These are phyloP conservation scores for Phytopythium montanum DNA, from an alignment of 352 stramenopile genomes.

Conservation along the genomic window DNA sequence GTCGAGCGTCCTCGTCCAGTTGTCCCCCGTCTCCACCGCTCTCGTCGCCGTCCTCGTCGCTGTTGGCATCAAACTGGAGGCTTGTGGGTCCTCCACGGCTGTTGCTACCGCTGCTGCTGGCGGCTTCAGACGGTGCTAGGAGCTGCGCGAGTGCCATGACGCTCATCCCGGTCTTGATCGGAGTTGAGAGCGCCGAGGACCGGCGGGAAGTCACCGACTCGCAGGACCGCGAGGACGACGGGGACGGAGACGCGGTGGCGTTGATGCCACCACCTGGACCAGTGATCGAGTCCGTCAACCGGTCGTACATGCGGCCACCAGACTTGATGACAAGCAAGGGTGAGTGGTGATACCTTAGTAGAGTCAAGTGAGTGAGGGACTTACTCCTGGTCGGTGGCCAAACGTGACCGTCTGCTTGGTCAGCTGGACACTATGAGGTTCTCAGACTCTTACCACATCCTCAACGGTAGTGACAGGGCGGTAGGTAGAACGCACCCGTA, in stretches of 20 bases:
- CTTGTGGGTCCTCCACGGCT: not conserved
- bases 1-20: conserved; percentile 12
- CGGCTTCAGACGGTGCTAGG: conserved; percentile 31
- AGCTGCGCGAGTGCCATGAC: conserved; percentile 58
- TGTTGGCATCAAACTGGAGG: conserved; percentile 12
- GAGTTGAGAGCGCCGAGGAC: conserved; percentile 11
- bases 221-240: not conserved
- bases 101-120: not conserved
- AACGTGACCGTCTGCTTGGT: conserved; percentile 58
- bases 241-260: not conserved
- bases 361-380: too few species aligned
- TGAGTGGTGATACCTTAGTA: too few species aligned
- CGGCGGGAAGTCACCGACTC: not conserved
- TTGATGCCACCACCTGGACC: conserved; percentile 13
- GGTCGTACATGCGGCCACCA: conserved; percentile 67
- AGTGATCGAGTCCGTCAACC: conserved; percentile 33
- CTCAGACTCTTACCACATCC: not conserved
- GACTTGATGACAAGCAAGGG: conserved; percentile 35
- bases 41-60: conserved; percentile 14
- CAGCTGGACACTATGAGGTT: conserved; percentile 19
- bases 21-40: conserved; percentile 18
- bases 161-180: conserved; percentile 61
- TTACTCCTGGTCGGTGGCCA: conserved; percentile 63
- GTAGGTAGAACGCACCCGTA: conserved; percentile 27
- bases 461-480: conserved; percentile 9